Base-by-base conservation (phyloP, 495 filamentous ascomycete genomes). In the Entonaema liquescens region DNA sequence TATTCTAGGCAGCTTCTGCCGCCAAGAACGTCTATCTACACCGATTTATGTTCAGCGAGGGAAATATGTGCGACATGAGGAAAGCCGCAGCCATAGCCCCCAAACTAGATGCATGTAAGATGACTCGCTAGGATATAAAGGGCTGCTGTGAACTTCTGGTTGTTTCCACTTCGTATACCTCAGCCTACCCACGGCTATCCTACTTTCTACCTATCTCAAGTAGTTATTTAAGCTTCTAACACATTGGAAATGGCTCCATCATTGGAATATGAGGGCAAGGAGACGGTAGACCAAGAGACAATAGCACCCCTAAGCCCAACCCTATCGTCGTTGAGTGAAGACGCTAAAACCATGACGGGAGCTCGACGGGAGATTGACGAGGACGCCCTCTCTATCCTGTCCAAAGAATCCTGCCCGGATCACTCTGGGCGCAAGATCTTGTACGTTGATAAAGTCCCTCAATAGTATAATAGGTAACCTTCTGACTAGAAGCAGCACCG, bases 321-420 rank as follows among this genome's bases (percentile, higher is more conserved):
- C 21, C 12, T n/a, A 15, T 62, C 52, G 9, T 66, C 62, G 53
- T 49, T 59, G 25, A 62, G 38, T 38, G 62, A 66, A 11, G 57
- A 62, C 11, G 56, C 55, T 1, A 35, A 65, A 49, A 70, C 61
- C 19, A 21, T 66, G 58, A 21, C 50, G 19, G 68, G 42, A 47
- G 25, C 2, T 6, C 44, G 23, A n/a, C 38, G 26, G 35, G 68
- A 53, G 8, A 33, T 28, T n/a, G 44, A 66, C 15, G 31, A 62
- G n/a, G 68, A 71, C 15, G 31, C 28, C 31, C 7, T 57, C 19
- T 65, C 61, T 11, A 53, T 70, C 42, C 60, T 58, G 35, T 71
- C 68, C 0, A 66, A 52, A 25, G 57, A 58, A n/a, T 66, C 68
- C 8, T 66, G 57, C 42, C 62, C 68, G 19, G 62, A 71, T 11